A percentile compares a stretch with the other conserved stretches of the same genome.
These are phyloP conservation scores for Alternaria ethzedia DNA, from an alignment of 2,329 filamentous ascomycete genomes.

Conservation along the genomic window DNA sequence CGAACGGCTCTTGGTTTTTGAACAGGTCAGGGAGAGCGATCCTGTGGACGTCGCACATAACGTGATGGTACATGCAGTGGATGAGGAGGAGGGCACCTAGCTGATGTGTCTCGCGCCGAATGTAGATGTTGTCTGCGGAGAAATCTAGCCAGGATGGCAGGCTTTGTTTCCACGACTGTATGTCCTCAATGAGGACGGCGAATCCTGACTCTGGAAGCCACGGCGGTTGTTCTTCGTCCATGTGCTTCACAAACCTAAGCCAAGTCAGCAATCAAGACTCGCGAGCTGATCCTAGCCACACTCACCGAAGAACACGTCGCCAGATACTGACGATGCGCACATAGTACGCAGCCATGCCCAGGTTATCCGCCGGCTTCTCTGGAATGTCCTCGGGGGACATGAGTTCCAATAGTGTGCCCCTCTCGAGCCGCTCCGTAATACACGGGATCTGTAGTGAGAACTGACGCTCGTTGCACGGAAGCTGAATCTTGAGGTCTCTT, in stretches of 20 bases:
- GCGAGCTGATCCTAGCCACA: not conserved
- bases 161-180: slow-evolving; percentile 37
- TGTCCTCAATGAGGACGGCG: slow-evolving; percentile 29
- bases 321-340: slow-evolving; percentile 43
- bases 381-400: slow-evolving; percentile 32
- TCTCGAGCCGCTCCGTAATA: slow-evolving; percentile 36
- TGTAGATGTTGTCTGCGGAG: slow-evolving; percentile 44
- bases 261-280: not conserved
- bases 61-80: slow-evolving; percentile 46
- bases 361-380: slow-evolving; percentile 37
- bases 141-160: slow-evolving; percentile 41
- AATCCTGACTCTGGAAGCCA: slow-evolving; percentile 40
- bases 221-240: slow-evolving; percentile 40
- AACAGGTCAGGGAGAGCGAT: slow-evolving; percentile 41
- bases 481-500: slow-evolving; percentile 41
- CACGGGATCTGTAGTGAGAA: slow-evolving; percentile 41
- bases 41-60: slow-evolving; percentile 40
- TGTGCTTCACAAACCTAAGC: slow-evolving; percentile 37
- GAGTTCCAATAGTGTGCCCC: slow-evolving; percentile 33
- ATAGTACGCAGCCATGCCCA: slow-evolving; percentile 43
- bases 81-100: slow-evolving; percentile 41
- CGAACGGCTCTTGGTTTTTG: slow-evolving; percentile 38
- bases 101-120: slow-evolving; percentile 41
- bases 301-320: slow-evolving; percentile 38
- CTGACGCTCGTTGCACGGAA: slow-evolving; percentile 43